A percentile compares a stretch with the other conserved stretches of the same genome.
These are phyloP conservation scores for Otatea glauca DNA, from an alignment of 176 grass and related monocot genomes.

Conservation along the genomic window DNA sequence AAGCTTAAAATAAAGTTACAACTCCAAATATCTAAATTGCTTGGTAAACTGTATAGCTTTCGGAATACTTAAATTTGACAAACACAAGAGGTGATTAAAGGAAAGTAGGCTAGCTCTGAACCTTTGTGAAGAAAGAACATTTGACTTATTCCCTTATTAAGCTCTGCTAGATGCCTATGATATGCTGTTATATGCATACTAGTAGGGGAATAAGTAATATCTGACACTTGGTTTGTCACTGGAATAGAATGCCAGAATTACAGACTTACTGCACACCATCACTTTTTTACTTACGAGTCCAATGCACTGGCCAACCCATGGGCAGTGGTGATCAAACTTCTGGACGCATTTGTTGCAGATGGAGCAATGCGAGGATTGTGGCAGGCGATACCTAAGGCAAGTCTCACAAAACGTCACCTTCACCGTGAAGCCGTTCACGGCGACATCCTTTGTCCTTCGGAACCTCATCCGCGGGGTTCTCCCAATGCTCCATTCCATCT, in stretches of 20 bases:
- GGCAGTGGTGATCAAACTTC: constrained; percentile 84
- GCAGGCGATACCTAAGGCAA: no score
- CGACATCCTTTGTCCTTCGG: constrained; percentile 44
- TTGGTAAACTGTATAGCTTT: not conserved
- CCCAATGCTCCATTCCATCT: constrained; percentile 67
- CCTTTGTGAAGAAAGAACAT: not conserved
- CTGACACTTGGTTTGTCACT: constrained; percentile 1
- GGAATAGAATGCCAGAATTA: constrained; percentile 12
- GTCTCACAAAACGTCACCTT: no score
- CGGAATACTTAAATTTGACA: no score
- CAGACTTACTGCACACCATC: not conserved
- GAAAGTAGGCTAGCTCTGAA: not conserved
- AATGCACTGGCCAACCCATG: constrained; percentile 82
- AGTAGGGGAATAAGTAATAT: not conserved
- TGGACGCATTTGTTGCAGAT: constrained; percentile 76
- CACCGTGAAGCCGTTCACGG: no score
- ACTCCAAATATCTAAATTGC: not conserved
- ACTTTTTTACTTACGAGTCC: constrained; percentile 52
- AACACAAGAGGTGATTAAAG: not conserved
- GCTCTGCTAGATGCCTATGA: not conserved
- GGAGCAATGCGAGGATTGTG: no score
- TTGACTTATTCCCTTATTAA: not conserved
- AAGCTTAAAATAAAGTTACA: not conserved
- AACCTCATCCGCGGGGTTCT: constrained; percentile 57
- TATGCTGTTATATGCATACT: constrained; percentile 16